Conservation (phyloP, 129 eudicot species). For the Dittrichia graveolens region DNA sequence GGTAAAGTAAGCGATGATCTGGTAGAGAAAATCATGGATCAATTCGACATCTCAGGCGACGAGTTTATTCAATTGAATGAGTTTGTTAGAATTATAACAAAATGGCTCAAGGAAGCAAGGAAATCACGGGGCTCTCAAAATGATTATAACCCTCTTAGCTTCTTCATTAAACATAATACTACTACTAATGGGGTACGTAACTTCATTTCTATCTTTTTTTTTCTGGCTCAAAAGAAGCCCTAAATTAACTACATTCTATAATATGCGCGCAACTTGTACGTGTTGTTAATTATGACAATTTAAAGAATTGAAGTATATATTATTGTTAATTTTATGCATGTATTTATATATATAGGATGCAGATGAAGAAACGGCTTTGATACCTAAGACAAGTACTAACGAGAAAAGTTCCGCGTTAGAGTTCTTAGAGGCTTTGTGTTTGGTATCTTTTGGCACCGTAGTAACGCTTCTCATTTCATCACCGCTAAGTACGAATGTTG, state of each 20-base stretch:
- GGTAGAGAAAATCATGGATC: conserved; percentile 42
- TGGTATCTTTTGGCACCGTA: conserved; percentile 40
- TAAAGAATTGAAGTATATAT: neutral
- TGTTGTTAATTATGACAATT: too few species aligned
- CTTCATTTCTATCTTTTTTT: too few species aligned
- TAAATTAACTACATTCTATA: too few species aligned
- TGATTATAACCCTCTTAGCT: conserved; percentile 29
- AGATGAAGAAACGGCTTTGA: conserved; percentile 39
- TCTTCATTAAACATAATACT: conserved; percentile 13
- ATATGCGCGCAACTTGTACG: too few species aligned
- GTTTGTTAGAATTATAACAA: conserved; percentile 44
- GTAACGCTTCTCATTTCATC: conserved; percentile 31
- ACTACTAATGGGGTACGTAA: conserved; percentile 26
- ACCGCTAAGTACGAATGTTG: conserved; percentile 45
- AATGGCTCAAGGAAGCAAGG: conserved; percentile 40
- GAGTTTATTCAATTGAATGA: conserved; percentile 43
- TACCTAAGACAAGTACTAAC: conserved; percentile 20
- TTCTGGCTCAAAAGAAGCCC: too few species aligned
- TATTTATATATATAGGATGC: conserved; percentile 1
- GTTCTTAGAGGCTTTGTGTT: conserved; percentile 35
- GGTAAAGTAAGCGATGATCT: conserved; percentile 36
- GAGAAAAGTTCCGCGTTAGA: conserved; percentile 26
- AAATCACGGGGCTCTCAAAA: conserved; percentile 9
- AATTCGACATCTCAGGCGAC: conserved; percentile 51
- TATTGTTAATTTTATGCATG: neutral